Evolutionary conservation across 2,329 filamentous ascomycete genomes (phyloP), one percentile per base, ranked within the genome.

Genomic region (Apiospora rasikravindrae): DNA sequence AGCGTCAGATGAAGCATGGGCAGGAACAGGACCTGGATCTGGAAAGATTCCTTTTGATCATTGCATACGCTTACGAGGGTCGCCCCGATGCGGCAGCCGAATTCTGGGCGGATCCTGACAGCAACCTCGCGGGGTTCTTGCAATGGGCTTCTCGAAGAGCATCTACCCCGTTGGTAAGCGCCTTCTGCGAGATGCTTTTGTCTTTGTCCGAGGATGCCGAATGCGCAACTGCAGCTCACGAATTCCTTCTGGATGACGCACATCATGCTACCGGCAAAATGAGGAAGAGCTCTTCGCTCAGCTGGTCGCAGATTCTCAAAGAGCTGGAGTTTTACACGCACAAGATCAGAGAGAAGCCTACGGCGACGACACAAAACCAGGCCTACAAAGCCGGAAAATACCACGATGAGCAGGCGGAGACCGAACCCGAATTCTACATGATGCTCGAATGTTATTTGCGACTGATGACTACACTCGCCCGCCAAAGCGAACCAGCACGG

Each of bases 121-220:
- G 95, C 79, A 98, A 98, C 76, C 86, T 99, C 44, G 94, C 95
- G 74, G 96, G 96, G 0, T 99, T 99, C 80, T 88, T 99, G 80
- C 94, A 97, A 75, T 99, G 96, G 96, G 94, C 95, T n/a, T 98
- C 96, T 4, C 92, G 94, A 76, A 89, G 96, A 77, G 95, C 97
- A 73, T 98, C 97, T 0, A 98, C 97, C 0, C 96, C 96, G n/a
- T 88, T 98, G 33, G 95, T 97, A 73, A 96, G 94, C 73, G 95
- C 96, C 16, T 99, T 98, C 77, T 99, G 96, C 81, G 96, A 98
- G 80, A 96, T 99, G 91, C 86, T 99, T 22, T 93, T 95, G 78
- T 93, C 95, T 1, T 92, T 99, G 67, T 94, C 96, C 0, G 91
- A 92, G 69, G 94, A 94, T 70, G 90, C 94, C 70, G 90, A 93